These are phyloP conservation scores for Myriosclerotinia curreyana DNA, from an alignment of 2,329 filamentous ascomycete genomes.

Conservation along the genomic window DNA sequence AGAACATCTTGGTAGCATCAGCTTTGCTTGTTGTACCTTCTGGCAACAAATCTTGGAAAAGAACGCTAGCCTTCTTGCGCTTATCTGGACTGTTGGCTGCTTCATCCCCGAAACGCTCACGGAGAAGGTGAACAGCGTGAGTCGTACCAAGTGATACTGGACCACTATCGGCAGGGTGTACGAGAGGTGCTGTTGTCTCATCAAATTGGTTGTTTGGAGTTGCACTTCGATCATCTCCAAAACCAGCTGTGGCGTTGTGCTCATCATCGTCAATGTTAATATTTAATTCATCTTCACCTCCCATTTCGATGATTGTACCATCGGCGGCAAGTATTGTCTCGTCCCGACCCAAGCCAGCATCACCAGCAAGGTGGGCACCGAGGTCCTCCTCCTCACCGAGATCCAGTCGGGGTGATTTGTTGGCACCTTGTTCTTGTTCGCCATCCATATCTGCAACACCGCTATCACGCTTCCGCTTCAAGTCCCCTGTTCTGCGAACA, in stretches of 20 bases:
- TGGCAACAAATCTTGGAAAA: conserved; percentile 90
- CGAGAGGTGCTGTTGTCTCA: conserved; percentile 69
- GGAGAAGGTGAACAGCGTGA: conserved; percentile 90
- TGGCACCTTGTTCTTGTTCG: conserved; percentile 54
- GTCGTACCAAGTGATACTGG: conserved; percentile 89
- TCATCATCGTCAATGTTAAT: conserved; percentile 48
- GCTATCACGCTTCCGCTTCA: conserved; percentile 92
- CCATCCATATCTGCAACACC: conserved; percentile 77
- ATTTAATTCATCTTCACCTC: conserved; percentile 51
- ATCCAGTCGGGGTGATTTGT: conserved; percentile 64
- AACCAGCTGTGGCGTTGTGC: conserved; percentile 45
- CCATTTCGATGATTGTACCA: conserved; percentile 62
- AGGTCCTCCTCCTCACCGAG: conserved; percentile 60
- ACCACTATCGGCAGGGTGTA: conserved; percentile 79
- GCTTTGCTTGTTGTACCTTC: conserved; percentile 76
- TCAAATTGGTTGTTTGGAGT: conserved; percentile 64
- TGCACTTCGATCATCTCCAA: conserved; percentile 38
- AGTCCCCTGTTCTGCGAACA: conserved; percentile 70
- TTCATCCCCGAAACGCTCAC: conserved; percentile 78
- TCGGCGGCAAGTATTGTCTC: conserved; percentile 48
- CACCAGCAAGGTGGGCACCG: conserved; percentile 46
- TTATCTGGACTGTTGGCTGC: conserved; percentile 66
- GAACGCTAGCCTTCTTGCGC: conserved; percentile 71
- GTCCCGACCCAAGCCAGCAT: conserved; percentile 50
- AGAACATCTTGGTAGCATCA: conserved; percentile 99